Evolutionary conservation across 2,329 filamentous ascomycete genomes (phyloP), one percentile per base, ranked within the genome.

Genomic region (Talaromyces sp.): DNA sequence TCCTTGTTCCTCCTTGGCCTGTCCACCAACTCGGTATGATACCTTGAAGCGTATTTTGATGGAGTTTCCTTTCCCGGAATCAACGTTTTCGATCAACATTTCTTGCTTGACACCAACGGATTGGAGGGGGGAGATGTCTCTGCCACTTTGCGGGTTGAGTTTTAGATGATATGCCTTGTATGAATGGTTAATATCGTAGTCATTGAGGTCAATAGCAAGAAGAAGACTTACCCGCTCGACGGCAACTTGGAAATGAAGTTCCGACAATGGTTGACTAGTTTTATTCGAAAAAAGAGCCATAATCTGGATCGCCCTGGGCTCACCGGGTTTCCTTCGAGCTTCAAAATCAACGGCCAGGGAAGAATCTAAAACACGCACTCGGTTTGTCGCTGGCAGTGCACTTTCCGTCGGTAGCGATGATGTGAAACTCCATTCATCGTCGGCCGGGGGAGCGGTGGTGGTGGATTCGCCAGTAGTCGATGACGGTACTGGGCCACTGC

Each of bases 341-440:
- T 86, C 78, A 70, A 97, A 87, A 39, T 89, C 82, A 60, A 96
- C 86, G 60, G 84, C 84, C 48, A 97, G 77, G 43, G 77, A 80
- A 1, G 85, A 87, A 67, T 89, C 86, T 67, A 84, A 85, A 43
- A 97, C 84, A 3, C 80, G 81, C 19, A 88, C 77, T 50, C 84
- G 83, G 63, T 89, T 84, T 53, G 84, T 81, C 54, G 75, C 80
- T 1, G 86, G 84, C 35, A 84, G 80, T 60, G 74, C 67, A 73
- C 28, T 73, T 59, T 84, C 80, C 1, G 54, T 35, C 2, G 93
- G 93, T 13, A 97, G 80, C 0, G 93, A 87, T 0, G 93, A 97
- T 2, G 89, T 85, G 71, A 97, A 97, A 22, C 85, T 89, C 92
- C 93, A 97, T 68, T 97, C 93, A 63, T 97, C 93, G 53, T 97